phyloP scores from a whole-genome alignment of 2,329 filamentous ascomycete species.

The Verticillium nonalfalfae region DNA sequence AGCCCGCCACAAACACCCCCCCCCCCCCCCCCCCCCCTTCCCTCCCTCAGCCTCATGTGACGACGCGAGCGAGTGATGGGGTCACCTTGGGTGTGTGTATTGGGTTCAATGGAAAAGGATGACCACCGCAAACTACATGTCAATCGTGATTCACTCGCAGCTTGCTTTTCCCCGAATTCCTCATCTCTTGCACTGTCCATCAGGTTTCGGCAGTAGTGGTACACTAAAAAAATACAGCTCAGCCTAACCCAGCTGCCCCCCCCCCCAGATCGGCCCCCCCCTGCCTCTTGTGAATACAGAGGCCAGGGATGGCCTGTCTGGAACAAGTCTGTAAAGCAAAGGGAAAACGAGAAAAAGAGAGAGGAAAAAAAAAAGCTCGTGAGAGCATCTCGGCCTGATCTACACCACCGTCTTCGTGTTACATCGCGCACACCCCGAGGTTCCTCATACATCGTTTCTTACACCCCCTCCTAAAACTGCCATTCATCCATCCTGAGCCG shows the following conservation, averaged over 20 bases:
- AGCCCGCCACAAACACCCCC: neutral
- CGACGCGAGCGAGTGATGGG: neutral
- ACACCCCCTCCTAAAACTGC: neutral
- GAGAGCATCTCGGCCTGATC: slow-evolving; percentile 15
- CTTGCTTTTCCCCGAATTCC: neutral
- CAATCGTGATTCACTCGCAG: neutral
- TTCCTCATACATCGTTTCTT: neutral
- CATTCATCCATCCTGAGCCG: slow-evolving; percentile 1
- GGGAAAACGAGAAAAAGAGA: neutral
- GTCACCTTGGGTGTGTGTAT: too few relatives aligned
- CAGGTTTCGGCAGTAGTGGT: neutral
- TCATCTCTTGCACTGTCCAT: neutral
- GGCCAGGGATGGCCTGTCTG: neutral
- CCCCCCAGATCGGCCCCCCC: neutral
- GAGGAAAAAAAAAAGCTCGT: slow-evolving; percentile 11
- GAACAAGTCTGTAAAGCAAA: slow-evolving; percentile 3
- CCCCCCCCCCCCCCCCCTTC: neutral
- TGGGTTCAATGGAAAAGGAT: too few relatives aligned
- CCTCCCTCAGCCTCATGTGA: neutral
- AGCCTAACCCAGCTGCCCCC: neutral
- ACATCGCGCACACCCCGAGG: slow-evolving; percentile 1
- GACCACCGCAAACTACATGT: too few relatives aligned
- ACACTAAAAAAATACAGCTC: neutral
- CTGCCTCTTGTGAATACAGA: neutral
- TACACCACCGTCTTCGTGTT: slow-evolving; percentile 7